Evolutionary conservation across 768 basidiomycete genomes (phyloP).

Genomic region (Collybia sordida): DNA sequence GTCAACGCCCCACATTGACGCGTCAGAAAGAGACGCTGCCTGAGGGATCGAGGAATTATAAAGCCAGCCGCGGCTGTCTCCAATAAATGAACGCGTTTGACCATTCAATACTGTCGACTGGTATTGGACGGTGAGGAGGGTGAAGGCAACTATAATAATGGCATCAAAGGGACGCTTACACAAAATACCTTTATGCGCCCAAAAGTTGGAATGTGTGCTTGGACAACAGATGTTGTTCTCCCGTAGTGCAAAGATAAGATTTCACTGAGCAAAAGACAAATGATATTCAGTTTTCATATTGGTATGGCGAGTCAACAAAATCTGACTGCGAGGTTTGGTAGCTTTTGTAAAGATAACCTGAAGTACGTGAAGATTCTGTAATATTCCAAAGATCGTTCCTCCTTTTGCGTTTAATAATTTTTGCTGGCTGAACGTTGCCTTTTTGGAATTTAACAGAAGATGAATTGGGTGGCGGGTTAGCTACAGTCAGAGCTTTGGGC

Average conservation of each 20-base stretch:
- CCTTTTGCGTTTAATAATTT: conserved; percentile 13
- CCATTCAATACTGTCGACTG: conserved; percentile 35
- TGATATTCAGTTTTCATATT: background rate
- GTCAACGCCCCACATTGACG: conserved; percentile 39
- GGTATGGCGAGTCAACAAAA: background rate
- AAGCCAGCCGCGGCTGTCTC: conserved; percentile 55
- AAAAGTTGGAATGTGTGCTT: conserved; percentile 27
- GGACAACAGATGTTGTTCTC: conserved; percentile 30
- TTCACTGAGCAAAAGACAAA: conserved; percentile 26
- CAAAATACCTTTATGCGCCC: conserved; percentile 47
- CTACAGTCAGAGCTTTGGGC: conserved; percentile 20
- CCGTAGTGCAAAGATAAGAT: conserved; percentile 39
- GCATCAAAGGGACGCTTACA: conserved; percentile 28
- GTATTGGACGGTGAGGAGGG: background rate
- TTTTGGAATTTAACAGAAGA: background rate
- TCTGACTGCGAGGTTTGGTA: conserved; percentile 17
- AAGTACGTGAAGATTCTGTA: conserved; percentile 13
- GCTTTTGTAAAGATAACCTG: conserved; percentile 9
- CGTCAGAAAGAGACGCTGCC: conserved; percentile 7
- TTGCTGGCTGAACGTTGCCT: background rate
- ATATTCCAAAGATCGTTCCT: conserved; percentile 14
- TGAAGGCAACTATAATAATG: background rate
- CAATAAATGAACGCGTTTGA: conserved; percentile 38
- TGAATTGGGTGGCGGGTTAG: conserved; percentile 1
- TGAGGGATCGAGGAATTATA: conserved; percentile 29